Percentiles rank a stretch among this genome's conserved stretches.
Conservation (phyloP, 352 stramenopile genomes). For the Halophytophthora polymorphica region DNA sequence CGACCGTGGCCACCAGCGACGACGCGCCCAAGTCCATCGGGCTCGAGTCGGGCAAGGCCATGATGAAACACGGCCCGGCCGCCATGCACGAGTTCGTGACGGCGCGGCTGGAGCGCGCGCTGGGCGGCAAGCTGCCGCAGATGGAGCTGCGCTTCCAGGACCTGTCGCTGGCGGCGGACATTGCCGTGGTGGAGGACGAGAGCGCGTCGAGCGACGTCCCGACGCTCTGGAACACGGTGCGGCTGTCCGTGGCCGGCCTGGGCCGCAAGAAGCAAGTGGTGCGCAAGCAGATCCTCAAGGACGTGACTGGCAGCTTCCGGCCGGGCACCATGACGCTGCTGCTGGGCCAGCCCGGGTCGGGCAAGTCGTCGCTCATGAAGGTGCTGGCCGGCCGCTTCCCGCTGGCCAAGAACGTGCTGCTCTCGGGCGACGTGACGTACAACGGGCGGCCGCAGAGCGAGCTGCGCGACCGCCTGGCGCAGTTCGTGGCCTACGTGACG, state of each 20-base stretch:
- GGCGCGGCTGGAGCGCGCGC: constrained; percentile 7
- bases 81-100: constrained; percentile 11
- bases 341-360: constrained; percentile 3
- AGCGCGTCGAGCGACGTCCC: neutral
- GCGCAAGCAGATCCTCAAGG: constrained; percentile 14
- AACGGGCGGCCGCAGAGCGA: constrained; percentile 20
- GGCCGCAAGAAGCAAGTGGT: constrained; percentile 7
- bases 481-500: constrained; percentile 32
- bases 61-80: constrained; percentile 9
- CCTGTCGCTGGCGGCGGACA: constrained; percentile 18
- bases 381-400: constrained; percentile 28
- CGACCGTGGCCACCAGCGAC: neutral
- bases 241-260: neutral
- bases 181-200: neutral
- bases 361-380: constrained; percentile 8
- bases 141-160: constrained; percentile 32
- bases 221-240: constrained; percentile 3
- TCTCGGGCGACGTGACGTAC: constrained; percentile 32
- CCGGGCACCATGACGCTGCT: constrained; percentile 16
- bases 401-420: constrained; percentile 16
- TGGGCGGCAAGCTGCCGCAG: constrained; percentile 18
- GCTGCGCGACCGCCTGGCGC: constrained; percentile 22
- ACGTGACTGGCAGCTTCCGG: constrained; percentile 12
- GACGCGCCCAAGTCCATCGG: neutral
- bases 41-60: neutral